A percentile compares a stretch with the other conserved stretches of the same genome.
phyloP scores from a whole-genome alignment of 2,329 filamentous ascomycete genomes.

The Colletotrichum gloeosporioides region DNA sequence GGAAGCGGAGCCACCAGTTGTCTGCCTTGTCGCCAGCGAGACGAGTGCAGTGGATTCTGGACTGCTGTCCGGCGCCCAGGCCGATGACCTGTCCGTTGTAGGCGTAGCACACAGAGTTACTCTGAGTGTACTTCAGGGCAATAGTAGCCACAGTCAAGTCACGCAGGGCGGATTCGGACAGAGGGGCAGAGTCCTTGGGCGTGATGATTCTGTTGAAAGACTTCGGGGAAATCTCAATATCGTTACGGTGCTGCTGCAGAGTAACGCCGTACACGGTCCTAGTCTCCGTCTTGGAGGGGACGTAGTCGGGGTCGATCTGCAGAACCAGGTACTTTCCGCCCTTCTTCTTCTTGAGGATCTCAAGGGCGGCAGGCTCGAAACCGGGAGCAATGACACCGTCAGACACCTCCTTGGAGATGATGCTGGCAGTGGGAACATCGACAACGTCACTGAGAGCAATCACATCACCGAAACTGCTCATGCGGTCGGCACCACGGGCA shows the following conservation, averaged over 20 bases:
- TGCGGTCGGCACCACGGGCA: constrained; percentile 93
- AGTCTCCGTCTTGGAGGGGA: constrained; percentile 80
- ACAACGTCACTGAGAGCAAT: constrained; percentile 92
- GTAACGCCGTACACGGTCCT: constrained; percentile 90
- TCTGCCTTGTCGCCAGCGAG: constrained; percentile 98
- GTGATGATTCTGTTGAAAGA: constrained; percentile 88
- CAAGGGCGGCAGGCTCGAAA: constrained; percentile 84
- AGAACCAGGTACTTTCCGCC: constrained; percentile 95
- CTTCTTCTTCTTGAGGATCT: constrained; percentile 97
- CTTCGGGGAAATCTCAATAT: constrained; percentile 82
- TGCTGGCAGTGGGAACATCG: constrained; percentile 92
- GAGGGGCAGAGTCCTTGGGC: constrained; percentile 75
- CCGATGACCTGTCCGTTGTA: constrained; percentile 92
- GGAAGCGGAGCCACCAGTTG: constrained; percentile 99
- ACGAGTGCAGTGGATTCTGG: constrained; percentile 96
- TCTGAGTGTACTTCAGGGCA: constrained; percentile 97
- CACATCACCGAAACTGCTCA: constrained; percentile 98
- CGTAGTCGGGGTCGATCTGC: constrained; percentile 89
- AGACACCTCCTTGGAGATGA: constrained; percentile 97
- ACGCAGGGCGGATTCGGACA: constrained; percentile 82
- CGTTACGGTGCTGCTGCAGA: constrained; percentile 91
- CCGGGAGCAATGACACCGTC: constrained; percentile 94
- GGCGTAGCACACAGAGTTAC: constrained; percentile 98
- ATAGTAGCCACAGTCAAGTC: constrained; percentile 96
- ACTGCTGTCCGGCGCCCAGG: constrained; percentile 95